Evolutionary conservation across 2,329 filamentous ascomycete species (phyloP).

Genomic region (Calonectria honghensis): DNA sequence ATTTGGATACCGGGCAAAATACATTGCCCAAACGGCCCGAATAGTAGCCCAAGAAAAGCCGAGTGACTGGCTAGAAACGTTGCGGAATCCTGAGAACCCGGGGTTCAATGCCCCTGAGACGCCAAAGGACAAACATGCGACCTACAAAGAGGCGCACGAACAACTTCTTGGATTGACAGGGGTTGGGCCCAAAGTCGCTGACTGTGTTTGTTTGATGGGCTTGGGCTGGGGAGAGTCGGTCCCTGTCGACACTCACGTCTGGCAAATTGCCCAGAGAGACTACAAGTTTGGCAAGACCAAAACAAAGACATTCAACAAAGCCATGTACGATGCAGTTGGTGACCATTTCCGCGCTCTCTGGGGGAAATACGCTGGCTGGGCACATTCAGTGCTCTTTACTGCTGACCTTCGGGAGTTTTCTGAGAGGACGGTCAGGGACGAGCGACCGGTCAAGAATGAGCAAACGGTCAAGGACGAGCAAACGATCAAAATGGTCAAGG

Average conservation of each 20-base stretch:
- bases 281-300: conserved; percentile 94
- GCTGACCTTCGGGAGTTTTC: conserved; percentile 92
- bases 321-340: conserved; percentile 91
- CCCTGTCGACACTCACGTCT: conserved; percentile 97
- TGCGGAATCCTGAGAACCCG: conserved; percentile 86
- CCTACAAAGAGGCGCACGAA: conserved; percentile 87
- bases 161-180: conserved; percentile 87
- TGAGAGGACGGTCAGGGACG: conserved; percentile 68
- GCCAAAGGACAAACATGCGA: conserved; percentile 71
- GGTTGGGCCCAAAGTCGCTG: conserved; percentile 96
- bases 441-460: conserved; percentile 61
- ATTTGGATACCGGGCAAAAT: conserved; percentile 96
- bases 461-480: conserved; percentile 61
- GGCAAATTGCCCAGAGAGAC: conserved; percentile 97
- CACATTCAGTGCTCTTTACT: conserved; percentile 96
- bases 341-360: conserved; percentile 92
- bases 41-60: conserved; percentile 82
- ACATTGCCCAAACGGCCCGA: conserved; percentile 89
- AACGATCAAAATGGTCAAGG: conserved; percentile 40
- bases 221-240: conserved; percentile 96
- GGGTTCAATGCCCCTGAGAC: conserved; percentile 67
- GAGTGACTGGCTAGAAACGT: conserved; percentile 82
- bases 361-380: conserved; percentile 97
- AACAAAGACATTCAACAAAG: conserved; percentile 89
- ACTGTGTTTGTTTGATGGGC: conserved; percentile 97